phyloP scores from a whole-genome alignment of 2,329 filamentous ascomycete genomes.

The Nigrograna mackinnonii region DNA sequence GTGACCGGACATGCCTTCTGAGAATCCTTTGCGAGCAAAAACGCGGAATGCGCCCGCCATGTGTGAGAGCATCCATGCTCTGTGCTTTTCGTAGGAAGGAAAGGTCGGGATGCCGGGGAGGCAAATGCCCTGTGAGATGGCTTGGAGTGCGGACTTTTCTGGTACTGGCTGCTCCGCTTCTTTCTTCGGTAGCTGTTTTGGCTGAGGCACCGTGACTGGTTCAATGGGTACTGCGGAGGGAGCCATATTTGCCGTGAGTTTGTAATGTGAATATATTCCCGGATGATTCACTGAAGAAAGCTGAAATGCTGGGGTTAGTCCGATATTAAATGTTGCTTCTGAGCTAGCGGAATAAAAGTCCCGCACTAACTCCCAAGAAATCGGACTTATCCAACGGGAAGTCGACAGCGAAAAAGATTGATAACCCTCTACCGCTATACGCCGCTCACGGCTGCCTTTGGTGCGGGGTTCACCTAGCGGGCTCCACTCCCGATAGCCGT shows the following conservation, averaged over 20 bases:
- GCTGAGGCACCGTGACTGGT: conserved; percentile 6
- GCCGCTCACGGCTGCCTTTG: no score
- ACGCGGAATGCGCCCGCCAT: conserved; percentile 70
- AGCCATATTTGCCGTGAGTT: conserved; percentile 26
- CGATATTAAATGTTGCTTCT: no score
- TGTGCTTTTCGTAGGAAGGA: conserved; percentile 57
- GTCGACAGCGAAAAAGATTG: no score
- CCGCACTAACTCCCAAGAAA: no score
- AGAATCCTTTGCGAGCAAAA: conserved; percentile 67
- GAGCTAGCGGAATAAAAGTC: no score
- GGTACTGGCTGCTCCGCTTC: conserved; percentile 17
- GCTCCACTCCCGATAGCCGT: no score
- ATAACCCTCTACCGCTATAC: no score
- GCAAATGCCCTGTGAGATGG: conserved; percentile 51
- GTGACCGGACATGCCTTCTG: conserved; percentile 70
- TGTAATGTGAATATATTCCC: no score
- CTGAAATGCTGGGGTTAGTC: no score
- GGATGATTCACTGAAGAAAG: no score
- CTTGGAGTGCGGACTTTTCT: conserved; percentile 37
- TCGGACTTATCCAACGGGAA: no score
- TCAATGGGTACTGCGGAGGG: conserved; percentile 30
- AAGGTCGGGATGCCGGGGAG: conserved; percentile 62
- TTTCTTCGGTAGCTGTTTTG: conserved; percentile 21
- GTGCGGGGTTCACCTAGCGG: no score
- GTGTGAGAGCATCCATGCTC: conserved; percentile 67